These are phyloP conservation scores for Solanum ahanhuiri DNA, from an alignment of 257 asterid species.

Conservation along the genomic window DNA sequence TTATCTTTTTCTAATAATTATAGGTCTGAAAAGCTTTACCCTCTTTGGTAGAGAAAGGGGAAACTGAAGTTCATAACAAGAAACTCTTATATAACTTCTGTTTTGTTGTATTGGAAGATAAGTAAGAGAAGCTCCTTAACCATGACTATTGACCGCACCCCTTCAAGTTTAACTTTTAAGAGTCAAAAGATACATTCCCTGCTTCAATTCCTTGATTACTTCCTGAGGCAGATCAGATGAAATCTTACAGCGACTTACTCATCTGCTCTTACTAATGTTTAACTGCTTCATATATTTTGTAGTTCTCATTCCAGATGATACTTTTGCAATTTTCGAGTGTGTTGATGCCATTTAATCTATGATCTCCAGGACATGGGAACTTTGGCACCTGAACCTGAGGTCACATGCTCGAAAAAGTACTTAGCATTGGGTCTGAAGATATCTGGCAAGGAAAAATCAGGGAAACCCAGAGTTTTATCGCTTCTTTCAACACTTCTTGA, in stretches of 20 bases:
- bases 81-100: neutral
- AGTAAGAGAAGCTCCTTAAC: neutral
- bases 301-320: too few species aligned
- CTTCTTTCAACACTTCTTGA: conserved; percentile 59
- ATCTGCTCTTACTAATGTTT: neutral
- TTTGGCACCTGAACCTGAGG: conserved; percentile 32
- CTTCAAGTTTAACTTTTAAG: neutral
- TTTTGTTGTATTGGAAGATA: neutral
- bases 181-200: neutral
- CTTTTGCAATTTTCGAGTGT: neutral
- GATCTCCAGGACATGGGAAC: conserved; percentile 38
- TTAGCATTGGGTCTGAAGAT: conserved; percentile 45
- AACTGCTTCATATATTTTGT: neutral
- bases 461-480: conserved; percentile 59
- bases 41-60: neutral
- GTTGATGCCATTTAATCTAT: neutral
- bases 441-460: conserved; percentile 28
- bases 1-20: neutral
- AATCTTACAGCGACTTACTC: neutral
- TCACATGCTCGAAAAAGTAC: conserved; percentile 26
- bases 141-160: neutral
- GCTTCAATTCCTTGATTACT: neutral
- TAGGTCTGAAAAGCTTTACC: neutral
- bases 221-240: neutral
- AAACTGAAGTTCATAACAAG: neutral